Evolutionary conservation across 2,329 filamentous ascomycete genomes (phyloP).

Genomic region (Bisporella sp.): DNA sequence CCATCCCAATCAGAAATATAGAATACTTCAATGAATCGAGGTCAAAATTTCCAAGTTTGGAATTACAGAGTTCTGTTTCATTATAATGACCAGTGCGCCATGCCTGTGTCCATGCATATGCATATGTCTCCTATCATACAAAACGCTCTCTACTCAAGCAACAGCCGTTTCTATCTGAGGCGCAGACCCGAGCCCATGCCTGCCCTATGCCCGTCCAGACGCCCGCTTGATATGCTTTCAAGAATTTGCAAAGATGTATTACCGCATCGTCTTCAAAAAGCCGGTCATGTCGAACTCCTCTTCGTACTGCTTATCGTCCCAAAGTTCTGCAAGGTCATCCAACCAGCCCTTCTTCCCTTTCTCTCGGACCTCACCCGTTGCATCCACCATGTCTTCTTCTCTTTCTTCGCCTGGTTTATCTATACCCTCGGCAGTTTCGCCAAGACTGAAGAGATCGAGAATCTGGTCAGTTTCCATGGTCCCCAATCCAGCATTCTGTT

Average conservation of each 20-base stretch:
- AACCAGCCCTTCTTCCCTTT: constrained; percentile 96
- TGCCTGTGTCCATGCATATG: too few species aligned
- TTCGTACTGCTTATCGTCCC: constrained; percentile 97
- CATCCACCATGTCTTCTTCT: constrained; percentile 86
- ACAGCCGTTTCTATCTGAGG: too few species aligned
- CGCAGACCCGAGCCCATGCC: too few species aligned
- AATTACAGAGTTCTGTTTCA: too few species aligned
- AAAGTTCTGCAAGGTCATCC: constrained; percentile 90
- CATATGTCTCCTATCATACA: too few species aligned
- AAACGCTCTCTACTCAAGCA: too few species aligned
- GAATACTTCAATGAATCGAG: too few species aligned
- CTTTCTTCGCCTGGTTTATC: constrained; percentile 55
- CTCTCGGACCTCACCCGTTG: constrained; percentile 84
- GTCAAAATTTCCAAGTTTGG: too few species aligned
- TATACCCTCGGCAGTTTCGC: constrained; percentile 64
- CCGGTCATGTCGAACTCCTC: constrained; percentile 96
- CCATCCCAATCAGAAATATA: too few species aligned
- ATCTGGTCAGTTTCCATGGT: constrained; percentile 98
- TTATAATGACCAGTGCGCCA: too few species aligned
- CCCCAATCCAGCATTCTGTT: constrained; percentile 89
- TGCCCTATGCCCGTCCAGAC: too few species aligned
- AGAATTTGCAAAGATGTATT: not conserved
- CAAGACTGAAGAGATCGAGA: constrained; percentile 89
- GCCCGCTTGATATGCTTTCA: too few species aligned
- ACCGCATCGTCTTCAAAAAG: constrained; percentile 82